Evolutionary conservation across 73 alveolate species (phyloP).

Genomic region (Diophrys sp.): DNA sequence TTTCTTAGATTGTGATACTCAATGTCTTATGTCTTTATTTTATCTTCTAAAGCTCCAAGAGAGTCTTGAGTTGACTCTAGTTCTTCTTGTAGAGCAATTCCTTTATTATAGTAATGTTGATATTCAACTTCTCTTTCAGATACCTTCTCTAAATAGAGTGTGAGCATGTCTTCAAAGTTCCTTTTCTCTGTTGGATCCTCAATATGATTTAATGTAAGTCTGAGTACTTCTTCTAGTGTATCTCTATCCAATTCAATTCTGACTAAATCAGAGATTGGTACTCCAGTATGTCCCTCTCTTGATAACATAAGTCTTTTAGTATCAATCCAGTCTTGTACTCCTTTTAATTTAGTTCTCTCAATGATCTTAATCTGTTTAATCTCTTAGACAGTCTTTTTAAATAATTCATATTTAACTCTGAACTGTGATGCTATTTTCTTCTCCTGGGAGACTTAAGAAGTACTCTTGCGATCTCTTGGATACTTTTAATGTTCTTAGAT

Average conservation of each 20-base stretch:
- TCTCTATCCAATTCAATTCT: conserved; percentile 14
- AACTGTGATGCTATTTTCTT: background rate
- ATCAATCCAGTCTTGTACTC: background rate
- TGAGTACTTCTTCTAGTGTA: conserved; percentile 1
- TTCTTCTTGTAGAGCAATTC: background rate
- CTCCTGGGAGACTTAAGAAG: background rate
- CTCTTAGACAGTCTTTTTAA: background rate
- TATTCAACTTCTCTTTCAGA: conserved; percentile 31
- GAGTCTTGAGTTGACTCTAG: background rate
- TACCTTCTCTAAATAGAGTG: conserved; percentile 32
- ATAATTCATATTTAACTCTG: background rate
- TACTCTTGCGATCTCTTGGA: background rate
- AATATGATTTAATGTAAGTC: conserved; percentile 6
- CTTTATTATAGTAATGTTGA: background rate
- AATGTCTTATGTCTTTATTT: background rate
- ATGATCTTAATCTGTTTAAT: background rate
- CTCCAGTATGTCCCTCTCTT: background rate
- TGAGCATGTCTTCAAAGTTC: conserved; percentile 41
- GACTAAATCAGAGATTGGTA: background rate
- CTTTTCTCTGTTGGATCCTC: conserved; percentile 44
- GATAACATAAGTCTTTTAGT: background rate
- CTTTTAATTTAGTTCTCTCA: background rate
- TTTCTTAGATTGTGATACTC: conserved; percentile 19
- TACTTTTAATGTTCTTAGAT: background rate
- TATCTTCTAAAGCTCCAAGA: background rate